Conservation (phyloP, 2,329 filamentous ascomycete genomes). For the Alternaria incomplexa region DNA sequence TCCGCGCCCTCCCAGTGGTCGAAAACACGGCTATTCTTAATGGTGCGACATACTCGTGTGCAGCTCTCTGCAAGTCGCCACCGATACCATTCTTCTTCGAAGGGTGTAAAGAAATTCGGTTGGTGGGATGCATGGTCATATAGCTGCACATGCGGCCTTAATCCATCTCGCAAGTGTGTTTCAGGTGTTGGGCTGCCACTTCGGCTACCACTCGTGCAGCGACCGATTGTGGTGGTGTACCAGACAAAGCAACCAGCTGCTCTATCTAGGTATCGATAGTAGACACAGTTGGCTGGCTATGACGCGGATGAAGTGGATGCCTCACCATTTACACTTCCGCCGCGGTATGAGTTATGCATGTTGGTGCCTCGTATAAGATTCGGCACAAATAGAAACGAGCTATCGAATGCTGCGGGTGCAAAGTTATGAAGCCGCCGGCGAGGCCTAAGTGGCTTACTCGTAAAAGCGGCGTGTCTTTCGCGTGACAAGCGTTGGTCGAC, state of each 20-base stretch:
- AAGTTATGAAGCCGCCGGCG: conserved; percentile 31
- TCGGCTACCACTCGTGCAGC: neutral
- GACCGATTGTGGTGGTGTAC: conserved; percentile 9
- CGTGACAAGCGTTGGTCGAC: conserved; percentile 38
- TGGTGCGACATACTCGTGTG: conserved; percentile 42
- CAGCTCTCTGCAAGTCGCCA: conserved; percentile 34
- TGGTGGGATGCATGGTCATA: conserved; percentile 28
- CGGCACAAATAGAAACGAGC: conserved; percentile 44
- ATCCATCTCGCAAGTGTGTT: conserved; percentile 30
- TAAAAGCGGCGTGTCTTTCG: conserved; percentile 20
- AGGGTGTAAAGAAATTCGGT: conserved; percentile 24
- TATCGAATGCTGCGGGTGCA: conserved; percentile 40
- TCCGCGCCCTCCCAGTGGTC: conserved; percentile 33
- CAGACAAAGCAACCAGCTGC: neutral
- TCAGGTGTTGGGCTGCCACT: conserved; percentile 25
- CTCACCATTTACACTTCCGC: conserved; percentile 13
- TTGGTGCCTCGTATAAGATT: conserved; percentile 35
- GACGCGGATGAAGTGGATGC: conserved; percentile 11
- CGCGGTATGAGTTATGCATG: conserved; percentile 36
- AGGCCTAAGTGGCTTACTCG: conserved; percentile 23
- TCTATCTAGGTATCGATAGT: conserved; percentile 28
- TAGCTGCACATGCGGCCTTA: conserved; percentile 17
- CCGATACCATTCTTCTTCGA: conserved; percentile 21
- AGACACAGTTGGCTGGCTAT: conserved; percentile 3
- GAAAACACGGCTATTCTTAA: conserved; percentile 28